Conservation (phyloP, 495 filamentous ascomycete genomes). For the Aspergillus ostianus region DNA sequence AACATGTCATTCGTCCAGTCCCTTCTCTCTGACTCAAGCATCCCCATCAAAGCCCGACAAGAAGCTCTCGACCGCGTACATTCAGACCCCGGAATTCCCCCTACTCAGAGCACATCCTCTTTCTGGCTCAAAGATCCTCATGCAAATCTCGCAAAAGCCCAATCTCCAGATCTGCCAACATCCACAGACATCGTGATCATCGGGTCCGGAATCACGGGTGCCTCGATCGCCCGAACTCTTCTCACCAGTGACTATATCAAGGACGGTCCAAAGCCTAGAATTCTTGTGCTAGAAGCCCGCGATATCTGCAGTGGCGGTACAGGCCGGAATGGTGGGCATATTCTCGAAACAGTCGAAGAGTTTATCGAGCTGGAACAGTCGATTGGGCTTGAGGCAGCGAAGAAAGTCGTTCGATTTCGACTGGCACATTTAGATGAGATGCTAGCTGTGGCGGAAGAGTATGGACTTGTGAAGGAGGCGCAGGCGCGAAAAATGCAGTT, state of each 20-base stretch:
- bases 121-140: slow-evolving; percentile 68
- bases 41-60: slow-evolving; percentile 22
- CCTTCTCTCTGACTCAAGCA: slow-evolving; percentile 18
- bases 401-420: slow-evolving; percentile 28
- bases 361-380: slow-evolving; percentile 26
- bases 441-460: slow-evolving; percentile 28
- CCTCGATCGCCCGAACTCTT: slow-evolving; percentile 63
- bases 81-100: slow-evolving; percentile 34
- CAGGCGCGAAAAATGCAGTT: slow-evolving; percentile 35
- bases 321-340: slow-evolving; percentile 55
- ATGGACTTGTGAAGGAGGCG: slow-evolving; percentile 24
- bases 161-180: slow-evolving; percentile 58
- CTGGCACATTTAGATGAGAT: slow-evolving; percentile 33
- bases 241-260: slow-evolving; percentile 26
- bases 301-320: slow-evolving; percentile 81
- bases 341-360: slow-evolving; percentile 29
- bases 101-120: slow-evolving; percentile 55
- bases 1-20: slow-evolving; percentile 28
- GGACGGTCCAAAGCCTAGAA: slow-evolving; percentile 28
- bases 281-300: slow-evolving; percentile 77
- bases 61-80: slow-evolving; percentile 26
- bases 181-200: slow-evolving; percentile 65
- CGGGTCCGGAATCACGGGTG: slow-evolving; percentile 69
- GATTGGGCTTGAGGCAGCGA: slow-evolving; percentile 26
- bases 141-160: slow-evolving; percentile 56